A percentile compares a stretch with the other conserved stretches of the same genome.
Conservation (phyloP, 371 early-diverging fungal species). For the Dinochytrium kinnereticum region DNA sequence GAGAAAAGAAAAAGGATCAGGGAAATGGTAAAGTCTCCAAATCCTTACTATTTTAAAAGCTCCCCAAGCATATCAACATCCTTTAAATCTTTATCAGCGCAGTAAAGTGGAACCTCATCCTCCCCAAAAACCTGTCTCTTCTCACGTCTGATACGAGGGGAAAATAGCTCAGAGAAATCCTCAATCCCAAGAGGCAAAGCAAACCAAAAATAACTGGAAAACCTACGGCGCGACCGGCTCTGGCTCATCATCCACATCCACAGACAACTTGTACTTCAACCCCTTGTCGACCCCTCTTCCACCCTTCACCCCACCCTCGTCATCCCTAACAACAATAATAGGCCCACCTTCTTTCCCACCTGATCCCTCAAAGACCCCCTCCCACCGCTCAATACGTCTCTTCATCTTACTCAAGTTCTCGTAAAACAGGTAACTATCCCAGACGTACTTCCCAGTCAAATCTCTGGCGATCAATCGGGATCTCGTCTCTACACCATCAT, state of each 20-base stretch:
- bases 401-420: slow-evolving; percentile 40
- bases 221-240: not conserved
- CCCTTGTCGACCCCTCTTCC: no score
- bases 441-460: slow-evolving; percentile 77
- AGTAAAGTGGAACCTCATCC: slow-evolving; percentile 27
- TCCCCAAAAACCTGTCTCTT: not conserved
- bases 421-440: slow-evolving; percentile 76
- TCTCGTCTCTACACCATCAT: slow-evolving; percentile 36
- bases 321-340: not conserved
- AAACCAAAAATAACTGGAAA: not conserved
- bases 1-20: not conserved
- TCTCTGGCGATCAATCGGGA: slow-evolving; percentile 74
- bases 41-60: slow-evolving; percentile 52
- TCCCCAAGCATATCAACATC: slow-evolving; percentile 53
- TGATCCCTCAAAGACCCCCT: not conserved
- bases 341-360: not conserved
- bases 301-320: not conserved
- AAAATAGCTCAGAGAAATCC: not conserved
- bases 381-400: slow-evolving; percentile 14
- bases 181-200: not conserved
- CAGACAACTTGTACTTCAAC: not conserved
- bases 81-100: slow-evolving; percentile 27
- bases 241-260: not conserved
- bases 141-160: not conserved
- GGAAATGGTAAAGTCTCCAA: no score